Evolutionary conservation across 2,329 filamentous ascomycete genomes (phyloP).

Genomic region (Amauroascus niger): DNA sequence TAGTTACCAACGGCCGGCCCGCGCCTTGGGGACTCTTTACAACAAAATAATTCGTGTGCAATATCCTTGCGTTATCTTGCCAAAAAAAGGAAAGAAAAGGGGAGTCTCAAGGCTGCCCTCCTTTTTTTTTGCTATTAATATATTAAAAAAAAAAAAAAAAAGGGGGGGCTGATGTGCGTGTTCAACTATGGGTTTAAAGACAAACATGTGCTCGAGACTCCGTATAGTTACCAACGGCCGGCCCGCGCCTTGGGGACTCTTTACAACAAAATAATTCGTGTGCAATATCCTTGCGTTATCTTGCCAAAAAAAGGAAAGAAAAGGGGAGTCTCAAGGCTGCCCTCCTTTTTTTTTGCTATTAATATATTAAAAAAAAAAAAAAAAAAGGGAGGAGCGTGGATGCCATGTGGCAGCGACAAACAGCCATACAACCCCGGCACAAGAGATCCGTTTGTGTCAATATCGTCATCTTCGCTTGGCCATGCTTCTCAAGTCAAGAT

Average conservation of each 20-base stretch:
- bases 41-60: background rate
- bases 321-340: no score
- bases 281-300: background rate
- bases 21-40: no score
- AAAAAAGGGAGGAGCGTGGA: background rate
- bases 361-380: background rate
- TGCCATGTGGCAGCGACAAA: conserved; percentile 8
- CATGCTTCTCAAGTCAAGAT: background rate
- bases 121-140: background rate
- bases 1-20: no score
- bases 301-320: no score
- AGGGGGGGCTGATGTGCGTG: no score
- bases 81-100: no score
- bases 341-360: background rate
- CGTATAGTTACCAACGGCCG: no score
- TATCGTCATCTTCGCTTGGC: background rate
- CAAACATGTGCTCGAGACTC: no score
- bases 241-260: no score
- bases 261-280: background rate
- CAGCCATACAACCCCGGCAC: conserved; percentile 2
- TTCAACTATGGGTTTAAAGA: no score
- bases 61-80: no score
- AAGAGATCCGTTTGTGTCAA: background rate
- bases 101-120: no score
- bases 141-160: background rate